Conservation (phyloP, 2,329 filamentous ascomycete genomes). For the Berkeleyomyces basicola region DNA sequence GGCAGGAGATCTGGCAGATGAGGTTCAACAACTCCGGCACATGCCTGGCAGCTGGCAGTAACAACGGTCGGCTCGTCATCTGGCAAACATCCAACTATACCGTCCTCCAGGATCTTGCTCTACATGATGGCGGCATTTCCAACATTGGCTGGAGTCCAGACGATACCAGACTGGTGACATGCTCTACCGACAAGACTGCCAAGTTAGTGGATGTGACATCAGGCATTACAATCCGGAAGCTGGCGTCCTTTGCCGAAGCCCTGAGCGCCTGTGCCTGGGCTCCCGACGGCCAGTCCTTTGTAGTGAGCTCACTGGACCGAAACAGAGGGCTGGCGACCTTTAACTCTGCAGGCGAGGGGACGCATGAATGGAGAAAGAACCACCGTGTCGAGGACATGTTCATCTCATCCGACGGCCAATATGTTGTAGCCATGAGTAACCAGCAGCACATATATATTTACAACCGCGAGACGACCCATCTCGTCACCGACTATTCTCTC, state of each 20-base stretch:
- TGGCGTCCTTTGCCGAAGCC: constrained; percentile 62
- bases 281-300: constrained; percentile 57
- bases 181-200: constrained; percentile 56
- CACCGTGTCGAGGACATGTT: constrained; percentile 72
- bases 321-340: constrained; percentile 52
- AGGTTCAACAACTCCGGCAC: constrained; percentile 78
- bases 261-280: constrained; percentile 87
- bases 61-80: constrained; percentile 58
- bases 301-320: constrained; percentile 61
- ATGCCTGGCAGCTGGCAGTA: constrained; percentile 67
- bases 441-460: constrained; percentile 62
- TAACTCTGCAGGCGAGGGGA: constrained; percentile 43
- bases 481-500: constrained; percentile 32
- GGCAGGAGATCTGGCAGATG: constrained; percentile 80
- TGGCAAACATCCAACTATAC: constrained; percentile 63
- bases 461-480: constrained; percentile 56
- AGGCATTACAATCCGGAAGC: constrained; percentile 23
- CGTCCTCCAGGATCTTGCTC: constrained; percentile 40
- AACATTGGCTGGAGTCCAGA: constrained; percentile 87
- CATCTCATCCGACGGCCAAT: constrained; percentile 64
- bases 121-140: constrained; percentile 55
- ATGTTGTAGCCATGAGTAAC: constrained; percentile 63
- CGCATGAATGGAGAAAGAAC: constrained; percentile 50
- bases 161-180: constrained; percentile 70
- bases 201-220: constrained; percentile 61